Base-by-base conservation (phyloP, 2,329 filamentous ascomycete species). In the Onygena corvina region DNA sequence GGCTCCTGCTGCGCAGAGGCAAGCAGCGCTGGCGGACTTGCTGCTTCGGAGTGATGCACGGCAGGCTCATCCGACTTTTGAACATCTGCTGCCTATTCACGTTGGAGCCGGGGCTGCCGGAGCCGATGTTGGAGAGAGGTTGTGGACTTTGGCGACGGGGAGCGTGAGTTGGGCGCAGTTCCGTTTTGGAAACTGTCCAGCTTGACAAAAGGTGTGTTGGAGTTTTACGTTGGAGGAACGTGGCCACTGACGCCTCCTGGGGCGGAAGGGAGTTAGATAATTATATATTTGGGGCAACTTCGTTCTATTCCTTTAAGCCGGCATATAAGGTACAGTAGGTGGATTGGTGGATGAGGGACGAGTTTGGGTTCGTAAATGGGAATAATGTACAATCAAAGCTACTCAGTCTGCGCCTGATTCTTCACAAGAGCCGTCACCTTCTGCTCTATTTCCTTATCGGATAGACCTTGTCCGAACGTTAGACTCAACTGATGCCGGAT, bases 381-480 rank as follows among this genome's bases (percentile, higher is more conserved):
- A 44, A 16, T 29, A 46, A n/a, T 45, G 29, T 46, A 46, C 25
- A 46, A 31, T 29, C 25, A 46, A 16, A 23, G 16, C 16, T 31
- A 21, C 11, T 29, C 9, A 9, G 23, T 16, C 18, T 30, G 29
- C 9, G 16, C 25, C n/a, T 46, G 20, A 9, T 65, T 67, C 65
- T 81, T 79, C 49, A 83, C 80, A 54, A 86, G 65, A 47, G 71
- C 70, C 50, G 79, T 76, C 57, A 86, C 74, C 65, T 76, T 79
- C 56, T 78, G 76, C 67, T 85, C 82, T 54, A 86, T 84, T 58
- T 80, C 76, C 66, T 83, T 77, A 64, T 83, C 80, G 58, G 81
- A 76, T 60, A 86, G 67, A 54, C 80, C 80, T 82, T 35, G 34
- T 25, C 52, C 60, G 42, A 60, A 56, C 29, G 14, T 25, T 46